Evolutionary conservation across 352 stramenopile species (phyloP), one percentile per base, ranked within the genome.

Genomic region (Elongisporangium undulatum): DNA sequence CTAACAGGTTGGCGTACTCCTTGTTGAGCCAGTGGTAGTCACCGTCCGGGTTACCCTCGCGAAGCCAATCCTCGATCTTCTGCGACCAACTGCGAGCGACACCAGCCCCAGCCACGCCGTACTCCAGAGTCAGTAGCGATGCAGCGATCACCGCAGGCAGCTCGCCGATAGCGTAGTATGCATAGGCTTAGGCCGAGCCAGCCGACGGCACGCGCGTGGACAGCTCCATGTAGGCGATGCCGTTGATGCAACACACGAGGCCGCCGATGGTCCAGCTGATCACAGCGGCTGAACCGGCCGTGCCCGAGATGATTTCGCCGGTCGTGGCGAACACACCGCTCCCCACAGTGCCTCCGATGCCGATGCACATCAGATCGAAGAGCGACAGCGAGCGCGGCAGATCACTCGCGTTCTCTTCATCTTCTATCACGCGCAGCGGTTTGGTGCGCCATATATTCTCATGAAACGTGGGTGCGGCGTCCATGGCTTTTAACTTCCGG

Each of bases 321-420:
- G 73, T 71, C 2, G 73, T 85, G 26, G 73, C 83, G 69, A 97
- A 97, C 19, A 97, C 77, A 22, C 89, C 91, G 53, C 66, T 85
- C 0, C 91, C 91, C 9, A 97, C 77, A 0, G 91, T 97, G 16
- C 82, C 88, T 6, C 91, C 90, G 19, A 97, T 85, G 34, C 90
- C 90, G 59, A 97, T 82, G 56, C 68, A 86, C 29, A 97, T 68
- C 23, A 97, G 65, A 69, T 97, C 90, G 59, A 89, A 88, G 23
- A 96, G 71, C 52, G 71, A 76, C 10, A 97, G 68, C 51, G 66
- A 74, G 39, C 77, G 73, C 54, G 59, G 67, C 17, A 88, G 68
- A 17, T 88, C 74, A 39, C 76, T 55, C 19, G 69, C 67, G 52
- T 76, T 68, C 55, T 87, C 74, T 50, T 88, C 78, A 20, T 74